phyloP scores from a whole-genome alignment of 2,329 filamentous ascomycete species.

The Fusarium algeriense region DNA sequence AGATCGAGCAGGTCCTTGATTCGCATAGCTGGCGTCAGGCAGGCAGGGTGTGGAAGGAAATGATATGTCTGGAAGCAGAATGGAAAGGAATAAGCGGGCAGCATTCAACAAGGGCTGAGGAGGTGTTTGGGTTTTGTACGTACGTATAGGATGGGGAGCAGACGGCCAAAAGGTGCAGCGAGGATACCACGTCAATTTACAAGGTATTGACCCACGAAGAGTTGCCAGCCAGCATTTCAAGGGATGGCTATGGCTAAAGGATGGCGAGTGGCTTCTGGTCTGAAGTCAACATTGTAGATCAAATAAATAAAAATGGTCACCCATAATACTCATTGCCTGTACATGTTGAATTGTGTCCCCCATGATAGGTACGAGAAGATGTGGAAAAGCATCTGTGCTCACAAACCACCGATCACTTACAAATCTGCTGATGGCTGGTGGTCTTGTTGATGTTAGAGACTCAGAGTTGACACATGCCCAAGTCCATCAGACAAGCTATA shows the following conservation, averaged over 20 bases:
- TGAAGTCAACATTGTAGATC: neutral
- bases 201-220: conserved; percentile 27
- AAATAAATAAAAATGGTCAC: neutral
- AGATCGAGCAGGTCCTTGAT: conserved; percentile 54
- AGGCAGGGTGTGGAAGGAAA: conserved; percentile 25
- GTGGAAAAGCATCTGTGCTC: too few relatives aligned
- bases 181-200: conserved; percentile 41
- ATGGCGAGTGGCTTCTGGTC: neutral
- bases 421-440: too few relatives aligned
- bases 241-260: conserved; percentile 42
- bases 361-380: neutral
- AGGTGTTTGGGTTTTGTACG: conserved; percentile 47
- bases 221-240: neutral
- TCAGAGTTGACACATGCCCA: too few relatives aligned
- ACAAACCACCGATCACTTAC: too few relatives aligned
- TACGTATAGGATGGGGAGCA: conserved; percentile 45
- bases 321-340: neutral
- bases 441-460: too few relatives aligned
- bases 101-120: conserved; percentile 35
- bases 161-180: conserved; percentile 30
- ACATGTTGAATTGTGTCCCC: neutral
- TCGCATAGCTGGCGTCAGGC: conserved; percentile 41
- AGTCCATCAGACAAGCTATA: too few relatives aligned
- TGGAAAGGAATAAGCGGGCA: conserved; percentile 41
- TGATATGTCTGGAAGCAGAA: conserved; percentile 39